Percentiles rank a stretch among this genome's conserved stretches.
Evolutionary conservation across 2,329 filamentous ascomycete species (phyloP).

Genomic region (Fusarium illudens): DNA sequence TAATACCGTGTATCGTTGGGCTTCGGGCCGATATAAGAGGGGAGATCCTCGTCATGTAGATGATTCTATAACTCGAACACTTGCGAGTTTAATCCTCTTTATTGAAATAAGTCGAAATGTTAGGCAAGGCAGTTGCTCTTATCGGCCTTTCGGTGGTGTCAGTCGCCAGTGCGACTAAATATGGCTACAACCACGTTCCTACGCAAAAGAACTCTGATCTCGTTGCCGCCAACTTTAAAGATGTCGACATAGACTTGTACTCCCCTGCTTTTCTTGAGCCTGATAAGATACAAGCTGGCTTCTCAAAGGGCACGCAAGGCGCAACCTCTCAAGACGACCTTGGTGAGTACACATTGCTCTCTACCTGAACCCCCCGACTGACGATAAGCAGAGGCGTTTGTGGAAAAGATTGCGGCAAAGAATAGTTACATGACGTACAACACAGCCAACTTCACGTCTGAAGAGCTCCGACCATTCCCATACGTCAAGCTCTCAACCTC

Average conservation of each 20-base stretch:
- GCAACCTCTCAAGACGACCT: conserved; percentile 27
- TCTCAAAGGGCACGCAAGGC: conserved; percentile 26
- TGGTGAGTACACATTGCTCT: background rate
- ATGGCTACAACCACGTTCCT: conserved; percentile 27
- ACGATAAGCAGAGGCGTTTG: conserved; percentile 3
- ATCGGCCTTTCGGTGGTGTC: conserved; percentile 9
- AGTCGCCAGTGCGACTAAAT: conserved; percentile 13
- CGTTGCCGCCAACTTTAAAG: conserved; percentile 28
- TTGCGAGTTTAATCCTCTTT: background rate
- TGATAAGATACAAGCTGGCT: conserved; percentile 1
- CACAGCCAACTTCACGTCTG: conserved; percentile 27
- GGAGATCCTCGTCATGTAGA: background rate
- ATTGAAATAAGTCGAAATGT: background rate
- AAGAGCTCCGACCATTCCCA: conserved; percentile 29
- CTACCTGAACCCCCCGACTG: background rate
- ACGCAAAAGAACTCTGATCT: conserved; percentile 4
- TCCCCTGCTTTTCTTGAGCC: conserved; percentile 17
- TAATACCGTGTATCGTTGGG: conserved; percentile 10
- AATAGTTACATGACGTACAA: conserved; percentile 28
- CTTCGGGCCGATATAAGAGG: conserved; percentile 9
- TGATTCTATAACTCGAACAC: background rate
- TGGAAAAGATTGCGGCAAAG: conserved; percentile 15
- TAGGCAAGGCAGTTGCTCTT: background rate
- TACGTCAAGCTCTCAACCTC: conserved; percentile 24
- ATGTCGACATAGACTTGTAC: conserved; percentile 22